phyloP scores from a whole-genome alignment of 1,284 basidiomycete genomes.

The Ceratobasidium sp. region DNA sequence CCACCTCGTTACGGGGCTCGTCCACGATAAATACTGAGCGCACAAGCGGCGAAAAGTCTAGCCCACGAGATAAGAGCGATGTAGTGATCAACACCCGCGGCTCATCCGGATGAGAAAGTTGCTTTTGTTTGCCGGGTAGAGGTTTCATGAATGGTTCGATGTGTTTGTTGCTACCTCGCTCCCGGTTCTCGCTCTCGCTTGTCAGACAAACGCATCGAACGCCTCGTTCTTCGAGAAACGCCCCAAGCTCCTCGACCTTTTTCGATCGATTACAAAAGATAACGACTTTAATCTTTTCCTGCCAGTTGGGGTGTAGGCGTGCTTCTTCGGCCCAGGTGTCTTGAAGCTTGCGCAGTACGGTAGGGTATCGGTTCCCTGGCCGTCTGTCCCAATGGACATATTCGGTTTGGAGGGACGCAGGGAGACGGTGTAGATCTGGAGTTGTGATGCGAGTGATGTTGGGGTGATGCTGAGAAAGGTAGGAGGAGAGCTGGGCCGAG shows the following conservation, averaged over 20 bases:
- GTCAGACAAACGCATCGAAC: conserved; percentile 77
- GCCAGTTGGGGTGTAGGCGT: conserved; percentile 36
- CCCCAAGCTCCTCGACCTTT: conserved; percentile 73
- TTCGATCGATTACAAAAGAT: conserved; percentile 85
- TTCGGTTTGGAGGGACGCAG: conserved; percentile 75
- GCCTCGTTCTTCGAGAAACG: conserved; percentile 71
- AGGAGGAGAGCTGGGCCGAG: conserved; percentile 78
- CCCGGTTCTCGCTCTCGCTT: conserved; percentile 68
- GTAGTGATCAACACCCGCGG: conserved; percentile 88
- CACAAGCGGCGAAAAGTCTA: conserved; percentile 85
- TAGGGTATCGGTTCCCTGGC: conserved; percentile 77
- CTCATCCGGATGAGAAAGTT: conserved; percentile 26
- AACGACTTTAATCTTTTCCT: conserved; percentile 68
- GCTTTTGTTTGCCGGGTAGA: conserved; percentile 23
- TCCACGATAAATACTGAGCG: conserved; percentile 87
- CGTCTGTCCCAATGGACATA: conserved; percentile 78
- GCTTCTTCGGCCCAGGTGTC: conserved; percentile 82
- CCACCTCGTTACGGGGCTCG: conserved; percentile 86
- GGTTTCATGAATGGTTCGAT: conserved; percentile 74
- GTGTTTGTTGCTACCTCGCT: conserved; percentile 82
- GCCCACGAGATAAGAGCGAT: conserved; percentile 89
- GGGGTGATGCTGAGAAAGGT: conserved; percentile 75
- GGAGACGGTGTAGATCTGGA: conserved; percentile 83
- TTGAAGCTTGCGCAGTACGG: conserved; percentile 68
- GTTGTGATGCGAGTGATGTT: conserved; percentile 77